Evolutionary conservation across 83 land plant species (phyloP).

Genomic region (Picea abies): DNA sequence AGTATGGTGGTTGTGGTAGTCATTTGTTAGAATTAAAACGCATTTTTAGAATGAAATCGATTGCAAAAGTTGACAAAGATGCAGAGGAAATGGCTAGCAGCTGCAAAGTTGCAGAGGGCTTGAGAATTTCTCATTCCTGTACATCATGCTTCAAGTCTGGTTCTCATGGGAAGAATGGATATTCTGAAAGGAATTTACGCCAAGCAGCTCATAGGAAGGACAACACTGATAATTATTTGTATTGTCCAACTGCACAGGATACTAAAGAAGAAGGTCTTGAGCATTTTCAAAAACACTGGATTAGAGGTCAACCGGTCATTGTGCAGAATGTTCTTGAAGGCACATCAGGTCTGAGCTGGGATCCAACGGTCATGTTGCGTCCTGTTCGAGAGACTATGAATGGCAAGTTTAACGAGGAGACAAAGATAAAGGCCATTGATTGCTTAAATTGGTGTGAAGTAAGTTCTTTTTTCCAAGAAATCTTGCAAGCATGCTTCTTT

Average conservation of each 20-base stretch:
- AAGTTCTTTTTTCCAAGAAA: constrained; percentile 11
- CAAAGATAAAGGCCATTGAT: constrained; percentile 42
- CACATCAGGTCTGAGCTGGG: constrained; percentile 69
- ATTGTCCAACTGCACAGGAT: constrained; percentile 48
- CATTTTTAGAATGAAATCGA: constrained; percentile 50
- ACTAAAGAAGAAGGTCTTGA: constrained; percentile 45
- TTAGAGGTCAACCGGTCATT: constrained; percentile 73
- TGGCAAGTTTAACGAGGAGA: constrained; percentile 30
- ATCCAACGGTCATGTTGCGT: constrained; percentile 73
- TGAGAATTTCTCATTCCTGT: constrained; percentile 7
- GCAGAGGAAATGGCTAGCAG: constrained; percentile 25
- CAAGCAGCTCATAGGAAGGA: constrained; percentile 52
- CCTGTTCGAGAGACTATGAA: constrained; percentile 55
- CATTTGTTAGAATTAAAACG: constrained; percentile 53
- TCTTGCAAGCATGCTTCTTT: background rate
- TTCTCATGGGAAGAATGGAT: constrained; percentile 15
- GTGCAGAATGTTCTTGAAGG: constrained; percentile 56
- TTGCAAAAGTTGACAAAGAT: constrained; percentile 32
- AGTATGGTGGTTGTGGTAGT: constrained; percentile 71
- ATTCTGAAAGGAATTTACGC: constrained; percentile 25
- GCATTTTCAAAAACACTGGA: constrained; percentile 88
- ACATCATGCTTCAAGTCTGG: constrained; percentile 10
- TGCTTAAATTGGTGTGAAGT: constrained; percentile 85
- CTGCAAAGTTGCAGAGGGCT: background rate
- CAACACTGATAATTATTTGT: constrained; percentile 57